These are phyloP conservation scores for Gossypium sturtianum DNA, from an alignment of 345 rosid species.

Conservation along the genomic window DNA sequence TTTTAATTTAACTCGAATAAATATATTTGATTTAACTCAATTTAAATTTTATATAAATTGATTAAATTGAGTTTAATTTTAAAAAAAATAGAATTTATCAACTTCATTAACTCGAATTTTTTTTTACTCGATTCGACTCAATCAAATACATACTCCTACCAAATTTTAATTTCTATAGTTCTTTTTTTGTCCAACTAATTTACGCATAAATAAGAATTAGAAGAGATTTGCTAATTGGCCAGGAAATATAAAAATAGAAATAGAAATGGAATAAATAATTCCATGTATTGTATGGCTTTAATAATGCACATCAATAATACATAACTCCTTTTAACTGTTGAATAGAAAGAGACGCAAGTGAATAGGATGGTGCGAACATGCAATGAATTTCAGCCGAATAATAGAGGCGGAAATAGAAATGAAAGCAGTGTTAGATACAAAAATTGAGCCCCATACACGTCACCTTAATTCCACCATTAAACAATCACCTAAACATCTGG, in stretches of 20 bases:
- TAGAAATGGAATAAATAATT: not conserved
- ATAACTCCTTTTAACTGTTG: not conserved
- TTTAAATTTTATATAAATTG: too few relatives aligned
- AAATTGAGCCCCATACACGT: not conserved
- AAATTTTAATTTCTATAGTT: too few relatives aligned
- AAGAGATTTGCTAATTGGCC: not conserved
- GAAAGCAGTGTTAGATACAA: not conserved
- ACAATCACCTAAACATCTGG: not conserved
- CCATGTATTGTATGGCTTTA: not conserved
- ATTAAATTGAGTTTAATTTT: too few relatives aligned
- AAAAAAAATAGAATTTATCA: too few relatives aligned
- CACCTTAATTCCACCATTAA: not conserved
- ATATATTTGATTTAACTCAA: too few relatives aligned
- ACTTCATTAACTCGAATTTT: too few relatives aligned
- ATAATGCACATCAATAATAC: not conserved
- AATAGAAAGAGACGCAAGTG: not conserved
- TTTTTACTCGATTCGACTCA: too few relatives aligned
- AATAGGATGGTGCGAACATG: not conserved
- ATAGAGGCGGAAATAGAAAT: not conserved
- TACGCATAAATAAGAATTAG: not conserved
- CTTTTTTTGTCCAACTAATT: not conserved
- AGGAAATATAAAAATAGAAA: not conserved
- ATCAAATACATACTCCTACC: fast-evolving
- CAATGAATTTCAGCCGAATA: not conserved
- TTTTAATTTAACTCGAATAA: too few relatives aligned